Conservation (phyloP, 805 yeast genomes). For the Priceomyces melissophilus region DNA sequence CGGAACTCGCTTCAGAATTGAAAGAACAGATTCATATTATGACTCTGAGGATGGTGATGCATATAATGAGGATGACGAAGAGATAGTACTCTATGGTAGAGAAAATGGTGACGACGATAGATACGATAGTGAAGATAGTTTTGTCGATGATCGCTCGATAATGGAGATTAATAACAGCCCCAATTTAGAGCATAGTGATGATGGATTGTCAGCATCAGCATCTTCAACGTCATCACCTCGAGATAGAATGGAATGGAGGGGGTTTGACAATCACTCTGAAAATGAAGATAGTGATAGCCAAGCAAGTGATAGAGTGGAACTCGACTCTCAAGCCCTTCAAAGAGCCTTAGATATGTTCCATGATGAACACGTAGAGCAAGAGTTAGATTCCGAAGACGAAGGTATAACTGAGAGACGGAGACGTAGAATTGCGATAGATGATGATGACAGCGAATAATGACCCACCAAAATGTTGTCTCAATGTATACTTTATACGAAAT, state of each 20-base stretch:
- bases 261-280: slow-evolving; percentile 12
- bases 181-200: slow-evolving; percentile 4
- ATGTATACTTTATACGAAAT: background rate
- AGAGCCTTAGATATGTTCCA: slow-evolving; percentile 25
- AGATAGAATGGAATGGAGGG: slow-evolving; percentile 16
- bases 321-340: slow-evolving; percentile 14
- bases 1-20: slow-evolving; percentile 47
- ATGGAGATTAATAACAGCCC: slow-evolving; percentile 20
- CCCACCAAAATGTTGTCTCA: background rate
- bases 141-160: slow-evolving; percentile 24
- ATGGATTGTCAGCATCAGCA: slow-evolving; percentile 8
- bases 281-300: slow-evolving; percentile 4
- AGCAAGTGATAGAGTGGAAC: slow-evolving; percentile 5
- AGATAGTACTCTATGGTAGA: slow-evolving; percentile 13
- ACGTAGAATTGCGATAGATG: slow-evolving; percentile 15
- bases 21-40: slow-evolving; percentile 28
- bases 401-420: slow-evolving; percentile 3
- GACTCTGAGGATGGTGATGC: slow-evolving; percentile 39
- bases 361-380: slow-evolving; percentile 10
- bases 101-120: slow-evolving; percentile 12
- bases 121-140: slow-evolving; percentile 33
- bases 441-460: slow-evolving; percentile 14
- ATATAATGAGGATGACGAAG: slow-evolving; percentile 32
- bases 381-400: slow-evolving; percentile 6
- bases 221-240: slow-evolving; percentile 3